Evolutionary conservation across 2,329 filamentous ascomycete genomes (phyloP).

Genomic region (Colletotrichum brevisporum): DNA sequence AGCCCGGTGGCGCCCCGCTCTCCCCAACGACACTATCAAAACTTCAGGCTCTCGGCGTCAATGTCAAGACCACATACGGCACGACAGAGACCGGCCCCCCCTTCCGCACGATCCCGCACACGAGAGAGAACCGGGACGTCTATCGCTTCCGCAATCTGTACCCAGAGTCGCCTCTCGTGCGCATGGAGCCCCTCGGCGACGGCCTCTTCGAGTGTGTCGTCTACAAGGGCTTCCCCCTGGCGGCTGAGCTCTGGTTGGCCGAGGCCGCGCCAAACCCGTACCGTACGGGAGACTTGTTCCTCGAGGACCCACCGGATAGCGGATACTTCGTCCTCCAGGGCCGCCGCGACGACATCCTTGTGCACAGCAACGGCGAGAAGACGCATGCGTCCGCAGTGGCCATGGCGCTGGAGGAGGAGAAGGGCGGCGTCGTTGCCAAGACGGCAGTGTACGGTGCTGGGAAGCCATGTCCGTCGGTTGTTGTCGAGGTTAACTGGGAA

Average conservation of each 20-base stretch:
- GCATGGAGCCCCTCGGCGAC: slow-evolving; percentile 22
- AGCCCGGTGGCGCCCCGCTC: slow-evolving; percentile 23
- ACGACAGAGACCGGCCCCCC: slow-evolving; percentile 30
- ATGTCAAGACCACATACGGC: slow-evolving; percentile 35
- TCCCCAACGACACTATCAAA: slow-evolving; percentile 3
- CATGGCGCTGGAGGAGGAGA: slow-evolving; percentile 22
- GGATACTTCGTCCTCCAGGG: slow-evolving; percentile 31
- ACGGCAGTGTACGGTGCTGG: slow-evolving; percentile 25
- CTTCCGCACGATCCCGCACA: slow-evolving; percentile 25
- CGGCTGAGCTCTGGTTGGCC: slow-evolving; percentile 29
- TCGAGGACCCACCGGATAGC: slow-evolving; percentile 20
- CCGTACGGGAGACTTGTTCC: slow-evolving; percentile 27
- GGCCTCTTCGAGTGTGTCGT: slow-evolving; percentile 31
- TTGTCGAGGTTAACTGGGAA: slow-evolving; percentile 23
- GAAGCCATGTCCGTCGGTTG: slow-evolving; percentile 20
- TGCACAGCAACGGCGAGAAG: slow-evolving; percentile 30
- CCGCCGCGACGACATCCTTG: slow-evolving; percentile 22
- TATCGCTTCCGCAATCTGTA: slow-evolving; percentile 34
- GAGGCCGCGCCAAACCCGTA: slow-evolving; percentile 20
- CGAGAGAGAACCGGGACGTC: slow-evolving; percentile 30
- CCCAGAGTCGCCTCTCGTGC: slow-evolving; percentile 19
- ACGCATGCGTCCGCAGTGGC: slow-evolving; percentile 24
- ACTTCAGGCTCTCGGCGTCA: slow-evolving; percentile 19
- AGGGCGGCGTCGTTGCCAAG: neutral
- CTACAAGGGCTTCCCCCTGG: slow-evolving; percentile 21